These are phyloP conservation scores for Lippia alba DNA, from an alignment of 305 asterid species.

Conservation along the genomic window DNA sequence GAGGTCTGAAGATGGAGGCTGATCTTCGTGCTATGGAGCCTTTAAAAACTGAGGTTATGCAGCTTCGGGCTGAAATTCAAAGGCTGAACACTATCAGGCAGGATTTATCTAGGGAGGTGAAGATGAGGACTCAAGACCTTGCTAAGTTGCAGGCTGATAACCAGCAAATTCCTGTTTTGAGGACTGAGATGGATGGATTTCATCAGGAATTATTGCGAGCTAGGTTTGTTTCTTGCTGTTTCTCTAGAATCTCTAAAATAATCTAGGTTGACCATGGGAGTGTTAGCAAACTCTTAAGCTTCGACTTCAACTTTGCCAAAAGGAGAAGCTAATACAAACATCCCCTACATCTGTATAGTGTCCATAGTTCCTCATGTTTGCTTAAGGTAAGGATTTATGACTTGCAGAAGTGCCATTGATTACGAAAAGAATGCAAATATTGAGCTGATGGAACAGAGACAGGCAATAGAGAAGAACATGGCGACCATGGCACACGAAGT, in stretches of 20 bases:
- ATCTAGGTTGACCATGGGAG: neutral
- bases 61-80: slow-evolving; percentile 77
- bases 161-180: slow-evolving; percentile 74
- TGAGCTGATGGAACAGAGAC: slow-evolving; percentile 87
- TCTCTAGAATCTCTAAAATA: slow-evolving; percentile 27
- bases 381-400: slow-evolving; percentile 33
- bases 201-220: slow-evolving; percentile 87
- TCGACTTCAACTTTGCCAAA: too few relatives aligned
- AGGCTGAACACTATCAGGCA: slow-evolving; percentile 68
- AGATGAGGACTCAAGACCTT: slow-evolving; percentile 68
- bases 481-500: slow-evolving; percentile 87
- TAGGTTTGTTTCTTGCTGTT: slow-evolving; percentile 57
- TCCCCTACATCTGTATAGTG: slow-evolving; percentile 11
- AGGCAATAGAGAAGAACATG: slow-evolving; percentile 88
- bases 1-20: slow-evolving; percentile 79
- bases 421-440: slow-evolving; percentile 82
- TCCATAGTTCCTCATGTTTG: slow-evolving; percentile 29
- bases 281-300: too few relatives aligned
- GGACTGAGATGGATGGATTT: slow-evolving; percentile 78
- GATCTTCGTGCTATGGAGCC: slow-evolving; percentile 89
- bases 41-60: slow-evolving; percentile 70
- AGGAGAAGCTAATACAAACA: too few relatives aligned
- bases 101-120: slow-evolving; percentile 72
- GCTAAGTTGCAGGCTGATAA: slow-evolving; percentile 77
- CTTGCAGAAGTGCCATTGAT: slow-evolving; percentile 78